Percentiles rank a stretch among this genome's conserved stretches.
phyloP scores from a whole-genome alignment of 306 rosid genomes.

The Malus asiatica region DNA sequence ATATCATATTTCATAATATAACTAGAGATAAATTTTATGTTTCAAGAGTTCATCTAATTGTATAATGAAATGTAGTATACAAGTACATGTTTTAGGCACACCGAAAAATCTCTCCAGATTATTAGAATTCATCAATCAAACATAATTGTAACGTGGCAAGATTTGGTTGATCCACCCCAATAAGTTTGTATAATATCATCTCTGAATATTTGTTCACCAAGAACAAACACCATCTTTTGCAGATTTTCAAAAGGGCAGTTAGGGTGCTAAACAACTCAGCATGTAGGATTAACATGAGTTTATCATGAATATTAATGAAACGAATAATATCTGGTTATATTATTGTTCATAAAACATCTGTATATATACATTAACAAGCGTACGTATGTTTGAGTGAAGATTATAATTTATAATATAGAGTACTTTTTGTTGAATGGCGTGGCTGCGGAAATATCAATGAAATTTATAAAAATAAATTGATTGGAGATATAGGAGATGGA shows the following conservation, averaged over 20 bases:
- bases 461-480: no score
- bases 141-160: background rate
- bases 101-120: no score
- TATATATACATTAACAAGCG: background rate
- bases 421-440: no score
- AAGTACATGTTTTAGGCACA: no score
- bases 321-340: background rate
- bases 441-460: background rate
- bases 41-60: no score
- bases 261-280: slow-evolving; percentile 47
- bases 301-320: background rate
- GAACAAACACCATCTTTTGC: slow-evolving; percentile 29
- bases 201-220: background rate
- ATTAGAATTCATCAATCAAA: background rate
- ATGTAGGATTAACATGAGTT: slow-evolving; percentile 14
- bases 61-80: no score
- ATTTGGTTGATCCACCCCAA: slow-evolving; percentile 13
- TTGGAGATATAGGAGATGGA: background rate
- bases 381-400: background rate
- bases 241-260: slow-evolving; percentile 7
- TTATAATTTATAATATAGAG: no score
- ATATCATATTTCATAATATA: no score
- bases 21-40: no score
- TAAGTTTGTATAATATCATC: background rate
- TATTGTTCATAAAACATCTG: background rate